phyloP scores from a whole-genome alignment of 2,329 filamentous ascomycete genomes.

The Colletotrichum melonis region DNA sequence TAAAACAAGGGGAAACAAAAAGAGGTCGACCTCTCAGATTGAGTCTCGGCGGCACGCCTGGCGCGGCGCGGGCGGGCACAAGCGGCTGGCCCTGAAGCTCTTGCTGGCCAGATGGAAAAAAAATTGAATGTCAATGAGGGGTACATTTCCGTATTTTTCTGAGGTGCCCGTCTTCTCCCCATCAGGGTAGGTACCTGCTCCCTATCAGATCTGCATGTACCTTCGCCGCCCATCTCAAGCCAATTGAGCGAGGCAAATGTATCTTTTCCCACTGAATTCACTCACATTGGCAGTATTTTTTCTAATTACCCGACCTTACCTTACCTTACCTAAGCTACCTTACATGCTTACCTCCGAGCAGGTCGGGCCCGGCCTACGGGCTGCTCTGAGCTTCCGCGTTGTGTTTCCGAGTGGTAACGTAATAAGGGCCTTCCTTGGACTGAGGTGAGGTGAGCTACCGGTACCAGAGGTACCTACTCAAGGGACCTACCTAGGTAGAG shows the following conservation, averaged over 20 bases:
- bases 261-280: neutral
- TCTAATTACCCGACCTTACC: conserved; percentile 1
- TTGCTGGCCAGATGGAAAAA: neutral
- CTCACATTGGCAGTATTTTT: neutral
- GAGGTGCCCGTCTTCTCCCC: neutral
- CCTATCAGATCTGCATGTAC: neutral
- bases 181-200: conserved; percentile 5
- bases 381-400: neutral
- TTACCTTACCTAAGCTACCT: neutral
- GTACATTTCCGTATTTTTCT: neutral
- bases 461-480: neutral
- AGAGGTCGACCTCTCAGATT: conserved; percentile 23
- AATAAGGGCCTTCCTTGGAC: neutral
- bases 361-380: conserved; percentile 12
- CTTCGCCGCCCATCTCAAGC: neutral
- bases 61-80: neutral
- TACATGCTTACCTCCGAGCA: conserved; percentile 20
- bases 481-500: neutral
- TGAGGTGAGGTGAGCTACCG: neutral
- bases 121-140: neutral
- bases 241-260: neutral
- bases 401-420: neutral
- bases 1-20: conserved; percentile 32
- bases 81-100: neutral
- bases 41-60: conserved; percentile 29